phyloP scores from a whole-genome alignment of 495 filamentous ascomycete genomes.

The Penicillium egyptiacum region DNA sequence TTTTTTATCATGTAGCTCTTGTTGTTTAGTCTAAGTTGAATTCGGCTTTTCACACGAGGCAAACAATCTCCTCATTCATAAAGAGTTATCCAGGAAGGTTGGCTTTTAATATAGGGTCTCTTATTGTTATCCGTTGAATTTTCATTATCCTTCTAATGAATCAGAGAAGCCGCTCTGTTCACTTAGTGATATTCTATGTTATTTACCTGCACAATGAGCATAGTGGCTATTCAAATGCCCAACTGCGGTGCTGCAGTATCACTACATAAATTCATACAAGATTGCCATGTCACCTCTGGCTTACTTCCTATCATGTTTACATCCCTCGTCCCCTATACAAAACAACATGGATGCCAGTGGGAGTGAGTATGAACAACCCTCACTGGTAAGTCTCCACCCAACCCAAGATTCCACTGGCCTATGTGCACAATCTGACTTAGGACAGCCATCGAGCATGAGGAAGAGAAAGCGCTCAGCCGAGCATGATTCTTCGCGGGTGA shows the following conservation, averaged over 20 bases:
- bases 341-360: neutral
- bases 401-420: neutral
- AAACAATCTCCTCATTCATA: neutral
- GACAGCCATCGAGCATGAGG: neutral
- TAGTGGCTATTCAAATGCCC: neutral
- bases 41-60: neutral
- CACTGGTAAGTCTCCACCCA: neutral
- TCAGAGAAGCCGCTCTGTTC: neutral
- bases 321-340: neutral
- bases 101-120: neutral
- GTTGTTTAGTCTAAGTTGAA: neutral
- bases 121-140: neutral
- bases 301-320: neutral
- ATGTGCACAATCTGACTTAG: neutral
- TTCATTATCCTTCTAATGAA: neutral
- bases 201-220: neutral
- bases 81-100: neutral
- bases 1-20: neutral
- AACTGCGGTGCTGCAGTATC: too few species aligned
- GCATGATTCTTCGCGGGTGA: neutral
- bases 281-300: neutral
- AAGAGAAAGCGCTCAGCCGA: conserved; percentile 1
- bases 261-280: neutral
- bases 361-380: neutral
- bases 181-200: neutral